A percentile compares a stretch with the other conserved stretches of the same genome.
Evolutionary conservation across 225 moss, liverwort and hornwort genomes (phyloP).

Genomic region (Physcomitrium patens): DNA sequence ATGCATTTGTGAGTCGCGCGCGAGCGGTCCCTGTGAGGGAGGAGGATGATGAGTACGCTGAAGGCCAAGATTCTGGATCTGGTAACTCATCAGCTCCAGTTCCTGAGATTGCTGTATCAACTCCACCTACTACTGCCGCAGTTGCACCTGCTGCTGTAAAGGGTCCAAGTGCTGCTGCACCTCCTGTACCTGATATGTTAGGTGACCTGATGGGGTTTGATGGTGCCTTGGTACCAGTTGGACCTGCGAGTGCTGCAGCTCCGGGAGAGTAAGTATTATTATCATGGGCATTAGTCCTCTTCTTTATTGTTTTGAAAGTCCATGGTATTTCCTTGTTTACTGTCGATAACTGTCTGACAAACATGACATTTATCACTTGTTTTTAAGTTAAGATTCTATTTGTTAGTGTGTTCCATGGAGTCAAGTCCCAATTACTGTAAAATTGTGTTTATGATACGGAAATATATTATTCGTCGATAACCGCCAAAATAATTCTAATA

Average conservation of each 20-base stretch:
- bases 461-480: background rate
- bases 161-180: conserved; percentile 35
- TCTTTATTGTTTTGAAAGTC: background rate
- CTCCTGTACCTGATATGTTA: conserved; percentile 78
- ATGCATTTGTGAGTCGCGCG: conserved; percentile 90
- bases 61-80: conserved; percentile 84
- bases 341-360: background rate
- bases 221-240: conserved; percentile 81
- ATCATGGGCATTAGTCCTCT: background rate
- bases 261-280: conserved; percentile 55
- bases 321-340: background rate
- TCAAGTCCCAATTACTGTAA: background rate
- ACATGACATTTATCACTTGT: conserved; percentile 1
- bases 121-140: conserved; percentile 46
- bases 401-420: background rate
- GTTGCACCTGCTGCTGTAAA: conserved; percentile 38
- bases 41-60: conserved; percentile 89
- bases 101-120: conserved; percentile 58
- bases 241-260: conserved; percentile 56
- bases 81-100: conserved; percentile 90
- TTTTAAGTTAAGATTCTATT: background rate
- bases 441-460: background rate
- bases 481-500: background rate
- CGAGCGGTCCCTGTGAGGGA: conserved; percentile 66
- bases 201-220: conserved; percentile 97